Percentiles rank a stretch among this genome's conserved stretches.
Evolutionary conservation across 805 yeast species (phyloP).

Genomic region (Metschnikowia peoriensis): DNA sequence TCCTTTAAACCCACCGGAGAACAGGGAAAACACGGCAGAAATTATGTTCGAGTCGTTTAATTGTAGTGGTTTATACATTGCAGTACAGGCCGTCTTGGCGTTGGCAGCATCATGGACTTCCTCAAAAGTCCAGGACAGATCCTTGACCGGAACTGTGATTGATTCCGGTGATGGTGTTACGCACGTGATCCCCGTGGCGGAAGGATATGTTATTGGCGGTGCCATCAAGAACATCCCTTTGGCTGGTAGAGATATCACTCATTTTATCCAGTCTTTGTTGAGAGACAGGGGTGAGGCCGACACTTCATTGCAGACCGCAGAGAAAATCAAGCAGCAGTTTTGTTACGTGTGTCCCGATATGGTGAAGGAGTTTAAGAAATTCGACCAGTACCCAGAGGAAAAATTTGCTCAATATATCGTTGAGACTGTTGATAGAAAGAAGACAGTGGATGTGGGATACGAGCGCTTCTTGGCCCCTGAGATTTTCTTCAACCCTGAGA

Average conservation of each 20-base stretch:
- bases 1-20: conserved; percentile 98
- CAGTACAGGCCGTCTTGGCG: conserved; percentile 98
- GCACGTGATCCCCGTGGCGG: conserved; percentile 98
- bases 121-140: conserved; percentile 89
- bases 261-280: conserved; percentile 85
- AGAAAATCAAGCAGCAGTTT: conserved; percentile 91
- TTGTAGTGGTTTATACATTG: conserved; percentile 97
- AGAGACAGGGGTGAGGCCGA: conserved; percentile 97
- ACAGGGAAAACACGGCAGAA: conserved; percentile 97
- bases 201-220: conserved; percentile 97
- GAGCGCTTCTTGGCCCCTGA: conserved; percentile 99
- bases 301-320: conserved; percentile 93
- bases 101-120: conserved; percentile 99
- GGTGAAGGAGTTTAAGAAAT: conserved; percentile 92
- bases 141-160: conserved; percentile 96
- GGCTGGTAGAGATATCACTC: conserved; percentile 97
- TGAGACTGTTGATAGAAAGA: conserved; percentile 70
- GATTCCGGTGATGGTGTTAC: conserved; percentile 99
- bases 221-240: conserved; percentile 97
- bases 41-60: conserved; percentile 98
- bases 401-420: conserved; percentile 91
- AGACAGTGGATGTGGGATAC: conserved; percentile 87
- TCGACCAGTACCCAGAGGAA: conserved; percentile 84
- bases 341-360: conserved; percentile 98
- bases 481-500: conserved; percentile 96